Percentiles rank a stretch among this genome's conserved stretches.
Evolutionary conservation across 2,329 filamentous ascomycete genomes (phyloP).

Genomic region (Celoporthe dispersa): DNA sequence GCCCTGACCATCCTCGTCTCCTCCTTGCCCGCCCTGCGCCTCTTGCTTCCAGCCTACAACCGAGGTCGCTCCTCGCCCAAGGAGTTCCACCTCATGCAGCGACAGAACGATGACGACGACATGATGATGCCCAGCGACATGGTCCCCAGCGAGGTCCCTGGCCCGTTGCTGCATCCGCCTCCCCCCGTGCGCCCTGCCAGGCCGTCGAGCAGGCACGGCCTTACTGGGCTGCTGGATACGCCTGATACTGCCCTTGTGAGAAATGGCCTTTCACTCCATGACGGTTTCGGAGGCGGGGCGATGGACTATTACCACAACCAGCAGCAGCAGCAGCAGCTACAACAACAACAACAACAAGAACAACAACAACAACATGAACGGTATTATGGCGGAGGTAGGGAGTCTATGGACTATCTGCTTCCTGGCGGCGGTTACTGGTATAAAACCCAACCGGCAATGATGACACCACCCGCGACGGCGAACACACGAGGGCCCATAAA

Average conservation of each 20-base stretch:
- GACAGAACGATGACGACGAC: not conserved
- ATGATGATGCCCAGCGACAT: not conserved
- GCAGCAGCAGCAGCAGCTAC: not conserved
- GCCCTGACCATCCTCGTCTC: constrained; percentile 15
- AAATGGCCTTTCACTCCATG: not conserved
- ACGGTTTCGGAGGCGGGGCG: not conserved
- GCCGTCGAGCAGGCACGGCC: not conserved
- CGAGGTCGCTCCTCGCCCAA: constrained; percentile 13
- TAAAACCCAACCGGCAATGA: not conserved
- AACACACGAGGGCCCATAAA: not conserved
- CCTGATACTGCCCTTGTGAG: not conserved
- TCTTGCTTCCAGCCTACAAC: constrained; percentile 7
- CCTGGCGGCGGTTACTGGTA: not conserved
- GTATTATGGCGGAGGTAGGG: not conserved
- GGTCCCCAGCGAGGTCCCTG: no score
- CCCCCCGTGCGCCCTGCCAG: not conserved
- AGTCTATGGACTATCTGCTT: not conserved
- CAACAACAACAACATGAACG: not conserved
- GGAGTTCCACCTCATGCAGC: constrained; percentile 13
- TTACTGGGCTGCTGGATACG: not conserved
- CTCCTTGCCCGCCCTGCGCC: constrained; percentile 18
- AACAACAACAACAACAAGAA: not conserved
- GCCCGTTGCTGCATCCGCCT: not conserved
- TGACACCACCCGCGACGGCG: no score
- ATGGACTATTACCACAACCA: not conserved